These are phyloP conservation scores for Phytophthora sansomeana DNA, from an alignment of 352 stramenopile species.

Conservation along the genomic window DNA sequence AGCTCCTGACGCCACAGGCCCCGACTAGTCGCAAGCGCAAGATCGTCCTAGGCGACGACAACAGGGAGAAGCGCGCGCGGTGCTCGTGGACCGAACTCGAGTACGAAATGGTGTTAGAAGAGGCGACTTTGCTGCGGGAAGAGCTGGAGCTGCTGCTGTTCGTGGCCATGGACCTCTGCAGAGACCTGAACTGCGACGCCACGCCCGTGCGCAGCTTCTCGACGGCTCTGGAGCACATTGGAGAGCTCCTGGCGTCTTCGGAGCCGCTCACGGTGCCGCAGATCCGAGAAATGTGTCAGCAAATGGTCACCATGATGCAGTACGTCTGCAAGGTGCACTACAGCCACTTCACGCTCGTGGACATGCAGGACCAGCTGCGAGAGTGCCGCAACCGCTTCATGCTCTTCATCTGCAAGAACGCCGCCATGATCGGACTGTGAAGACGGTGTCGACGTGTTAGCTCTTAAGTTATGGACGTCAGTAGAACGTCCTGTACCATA, in stretches of 20 bases:
- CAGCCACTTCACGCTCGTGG: conserved; percentile 70
- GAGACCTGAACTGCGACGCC: conserved; percentile 55
- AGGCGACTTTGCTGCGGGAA: conserved; percentile 70
- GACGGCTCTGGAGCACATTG: conserved; percentile 46
- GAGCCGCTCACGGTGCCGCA: conserved; percentile 61
- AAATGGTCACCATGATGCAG: conserved; percentile 81
- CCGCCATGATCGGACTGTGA: conserved; percentile 68
- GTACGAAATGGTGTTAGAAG: conserved; percentile 78
- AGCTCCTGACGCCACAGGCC: conserved; percentile 19
- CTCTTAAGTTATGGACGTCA: conserved; percentile 36
- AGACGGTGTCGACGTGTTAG: not conserved
- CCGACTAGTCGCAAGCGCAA: conserved; percentile 55
- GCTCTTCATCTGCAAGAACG: conserved; percentile 82
- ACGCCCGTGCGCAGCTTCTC: conserved; percentile 41
- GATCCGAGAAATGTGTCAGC: conserved; percentile 70
- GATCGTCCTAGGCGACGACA: conserved; percentile 46
- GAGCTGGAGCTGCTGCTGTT: conserved; percentile 75
- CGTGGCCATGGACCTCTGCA: conserved; percentile 64
- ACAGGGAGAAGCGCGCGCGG: conserved; percentile 58
- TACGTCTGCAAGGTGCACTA: conserved; percentile 72
- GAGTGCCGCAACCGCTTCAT: conserved; percentile 78
- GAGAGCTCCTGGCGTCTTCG: conserved; percentile 55
- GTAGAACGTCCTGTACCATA: conserved; percentile 28
- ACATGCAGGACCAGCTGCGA: conserved; percentile 78
- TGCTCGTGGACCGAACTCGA: conserved; percentile 68